Conservation (phyloP, 495 filamentous ascomycete species). For the Neurospora intermedia region DNA sequence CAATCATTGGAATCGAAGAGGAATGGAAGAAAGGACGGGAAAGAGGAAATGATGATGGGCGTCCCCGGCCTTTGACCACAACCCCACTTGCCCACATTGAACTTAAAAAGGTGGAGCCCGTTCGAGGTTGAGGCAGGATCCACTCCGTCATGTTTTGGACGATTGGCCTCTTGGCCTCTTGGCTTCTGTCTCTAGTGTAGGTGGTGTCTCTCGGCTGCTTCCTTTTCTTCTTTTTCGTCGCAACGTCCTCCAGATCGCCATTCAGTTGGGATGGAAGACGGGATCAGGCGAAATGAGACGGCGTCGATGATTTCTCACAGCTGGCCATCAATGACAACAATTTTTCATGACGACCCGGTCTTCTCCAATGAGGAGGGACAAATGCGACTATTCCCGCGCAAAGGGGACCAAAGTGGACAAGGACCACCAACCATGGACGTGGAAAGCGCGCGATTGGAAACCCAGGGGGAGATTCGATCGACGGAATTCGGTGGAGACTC, state of each 20-base stretch:
- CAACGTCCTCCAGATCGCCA: neutral
- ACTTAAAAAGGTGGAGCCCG: neutral
- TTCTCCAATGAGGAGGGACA: neutral
- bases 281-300: neutral
- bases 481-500: neutral
- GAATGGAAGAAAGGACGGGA: neutral
- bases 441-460: neutral
- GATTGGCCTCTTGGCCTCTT: neutral
- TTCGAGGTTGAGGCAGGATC: neutral
- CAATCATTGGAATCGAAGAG: neutral
- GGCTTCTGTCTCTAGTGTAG: neutral
- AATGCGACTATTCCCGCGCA: neutral
- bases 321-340: neutral
- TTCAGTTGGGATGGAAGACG: neutral
- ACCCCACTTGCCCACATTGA: neutral
- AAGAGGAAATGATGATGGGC: neutral
- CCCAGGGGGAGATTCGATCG: neutral
- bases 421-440: neutral
- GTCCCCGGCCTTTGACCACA: neutral
- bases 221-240: neutral
- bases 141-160: neutral
- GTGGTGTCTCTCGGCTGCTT: neutral
- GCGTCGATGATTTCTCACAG: neutral
- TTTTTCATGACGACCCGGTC: neutral
- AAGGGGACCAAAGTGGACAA: neutral